These are phyloP conservation scores for Irpex sp. DNA, from an alignment of 1,284 basidiomycete genomes.

Conservation along the genomic window DNA sequence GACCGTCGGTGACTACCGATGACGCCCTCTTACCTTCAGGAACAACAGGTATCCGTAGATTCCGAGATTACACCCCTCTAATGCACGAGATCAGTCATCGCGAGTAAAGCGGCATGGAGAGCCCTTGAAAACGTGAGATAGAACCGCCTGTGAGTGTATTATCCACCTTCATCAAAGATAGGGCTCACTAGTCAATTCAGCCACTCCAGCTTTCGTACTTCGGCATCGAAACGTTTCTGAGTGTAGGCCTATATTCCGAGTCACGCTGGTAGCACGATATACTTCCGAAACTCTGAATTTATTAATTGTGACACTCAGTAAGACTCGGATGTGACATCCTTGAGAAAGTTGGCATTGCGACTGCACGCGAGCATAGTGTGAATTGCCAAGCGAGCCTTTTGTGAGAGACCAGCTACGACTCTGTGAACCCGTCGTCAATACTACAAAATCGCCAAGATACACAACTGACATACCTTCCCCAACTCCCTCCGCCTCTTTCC, in stretches of 20 bases:
- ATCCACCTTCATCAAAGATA: background rate
- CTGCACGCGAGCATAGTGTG: background rate
- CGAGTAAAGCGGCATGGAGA: background rate
- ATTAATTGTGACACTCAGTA: too few species aligned
- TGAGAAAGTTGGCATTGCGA: background rate
- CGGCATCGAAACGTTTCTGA: background rate
- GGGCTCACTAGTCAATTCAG: background rate
- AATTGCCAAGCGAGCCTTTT: background rate
- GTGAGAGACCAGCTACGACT: background rate
- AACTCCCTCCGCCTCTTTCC: background rate
- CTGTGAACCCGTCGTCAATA: background rate
- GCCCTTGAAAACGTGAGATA: background rate
- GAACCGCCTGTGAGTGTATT: background rate
- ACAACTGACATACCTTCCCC: background rate
- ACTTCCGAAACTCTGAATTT: too few species aligned
- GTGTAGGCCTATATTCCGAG: background rate
- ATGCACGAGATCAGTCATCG: background rate
- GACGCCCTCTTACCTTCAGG: background rate
- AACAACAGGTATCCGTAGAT: background rate
- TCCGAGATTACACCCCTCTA: background rate
- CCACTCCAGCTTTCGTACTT: background rate
- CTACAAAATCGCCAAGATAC: background rate
- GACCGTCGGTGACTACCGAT: background rate
- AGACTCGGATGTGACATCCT: background rate
- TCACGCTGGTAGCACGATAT: too few species aligned